Evolutionary conservation across 495 filamentous ascomycete genomes (phyloP), one percentile per base, ranked within the genome.

Genomic region (Aspergillus nanangensis): DNA sequence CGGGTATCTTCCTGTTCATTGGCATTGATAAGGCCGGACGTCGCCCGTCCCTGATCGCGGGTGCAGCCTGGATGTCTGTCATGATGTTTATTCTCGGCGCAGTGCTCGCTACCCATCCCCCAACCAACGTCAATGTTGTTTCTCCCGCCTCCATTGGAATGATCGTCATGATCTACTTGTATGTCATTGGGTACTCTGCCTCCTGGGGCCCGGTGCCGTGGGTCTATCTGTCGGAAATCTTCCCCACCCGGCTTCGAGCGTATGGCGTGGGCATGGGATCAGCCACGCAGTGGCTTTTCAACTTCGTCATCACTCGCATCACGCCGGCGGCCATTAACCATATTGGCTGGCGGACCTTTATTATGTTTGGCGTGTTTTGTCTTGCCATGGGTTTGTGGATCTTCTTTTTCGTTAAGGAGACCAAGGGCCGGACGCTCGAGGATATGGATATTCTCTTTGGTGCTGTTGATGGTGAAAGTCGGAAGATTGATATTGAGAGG

Each of bases 51-150:
- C 69, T 93, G 29, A 71, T 89, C 45, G 83, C 77, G 62, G 88
- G 86, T 14, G 80, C 76, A 3, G 74, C 82, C 29, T 85, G 80
- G 31, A 84, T 85, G 70, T 77, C 74, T 7, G 56, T 74, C 10
- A 77, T 78, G 60, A 88, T 88, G 81, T 83, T 86, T 56, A 86
- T 89, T 56, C 83, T 90, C 49, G 86, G 86, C 14, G 73, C 89
- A 20, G 86, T 90, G 13, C 43, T 73, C 33, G 66, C 61, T 4
- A 69, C 63, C 7, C 41, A 77, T 37, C 74, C 72, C 0, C 71
- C 71, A 1, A 33, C 52, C 0, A 55, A 47, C 5, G 45, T 41
- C 5, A n/a, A n/a, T n/a, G n/a, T n/a, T n/a, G 58, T 70, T 37
- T 70, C 66, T 0, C 48, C 46, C 0, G 63, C 75, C 5, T 72